Evolutionary conservation across 1,139 yeast genomes (phyloP).

Genomic region (Geotrichum klebahnii): DNA sequence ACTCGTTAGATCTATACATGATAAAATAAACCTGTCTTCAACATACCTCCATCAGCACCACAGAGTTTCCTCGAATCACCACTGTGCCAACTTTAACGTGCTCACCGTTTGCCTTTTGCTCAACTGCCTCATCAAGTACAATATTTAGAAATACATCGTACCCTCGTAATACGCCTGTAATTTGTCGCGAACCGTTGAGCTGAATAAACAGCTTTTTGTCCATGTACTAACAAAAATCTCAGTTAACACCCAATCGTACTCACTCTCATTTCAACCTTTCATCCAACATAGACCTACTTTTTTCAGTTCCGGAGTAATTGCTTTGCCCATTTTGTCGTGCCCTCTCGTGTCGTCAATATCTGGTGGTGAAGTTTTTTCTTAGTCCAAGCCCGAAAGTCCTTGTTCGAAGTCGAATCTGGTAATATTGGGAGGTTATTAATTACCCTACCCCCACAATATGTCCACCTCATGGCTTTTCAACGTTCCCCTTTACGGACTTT

Average conservation of each 20-base stretch:
- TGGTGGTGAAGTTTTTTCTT: constrained; percentile 1
- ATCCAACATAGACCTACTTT: constrained; percentile 45
- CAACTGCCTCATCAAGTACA: constrained; percentile 70
- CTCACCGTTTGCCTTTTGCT: constrained; percentile 51
- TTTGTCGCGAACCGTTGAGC: constrained; percentile 68
- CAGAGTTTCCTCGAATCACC: constrained; percentile 45
- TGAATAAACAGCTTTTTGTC: constrained; percentile 68
- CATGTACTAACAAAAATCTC: constrained; percentile 68
- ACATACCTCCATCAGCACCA: constrained; percentile 41
- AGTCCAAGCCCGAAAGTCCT: neutral
- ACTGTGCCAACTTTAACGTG: constrained; percentile 53
- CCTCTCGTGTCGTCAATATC: neutral
- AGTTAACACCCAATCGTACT: too few relatives aligned
- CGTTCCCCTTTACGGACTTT: too few relatives aligned
- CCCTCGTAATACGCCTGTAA: constrained; percentile 71
- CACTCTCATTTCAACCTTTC: too few relatives aligned
- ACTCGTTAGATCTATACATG: neutral
- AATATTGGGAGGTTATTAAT: constrained; percentile 16
- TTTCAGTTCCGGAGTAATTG: constrained; percentile 61
- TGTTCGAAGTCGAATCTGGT: constrained; percentile 12
- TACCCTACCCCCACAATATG: constrained; percentile 12
- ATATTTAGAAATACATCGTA: constrained; percentile 74
- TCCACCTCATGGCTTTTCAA: constrained; percentile 13
- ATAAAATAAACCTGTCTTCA: neutral
- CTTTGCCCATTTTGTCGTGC: constrained; percentile 33